A percentile compares a stretch with the other conserved stretches of the same genome.
Evolutionary conservation across 345 rosid species (phyloP).

Genomic region (Rubroshorea leprosula): DNA sequence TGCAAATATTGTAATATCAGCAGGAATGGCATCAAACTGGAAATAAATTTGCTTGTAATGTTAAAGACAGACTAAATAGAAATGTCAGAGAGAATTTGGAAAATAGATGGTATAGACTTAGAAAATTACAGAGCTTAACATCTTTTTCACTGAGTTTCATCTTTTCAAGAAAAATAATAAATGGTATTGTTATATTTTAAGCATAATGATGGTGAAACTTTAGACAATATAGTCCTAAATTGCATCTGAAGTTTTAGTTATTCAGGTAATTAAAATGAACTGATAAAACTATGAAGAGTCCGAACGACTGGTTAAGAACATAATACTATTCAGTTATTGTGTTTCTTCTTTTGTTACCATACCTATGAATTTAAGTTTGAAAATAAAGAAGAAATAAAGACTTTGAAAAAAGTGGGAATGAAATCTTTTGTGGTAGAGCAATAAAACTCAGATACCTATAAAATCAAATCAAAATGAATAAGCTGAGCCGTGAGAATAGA

Average conservation of each 20-base stretch:
- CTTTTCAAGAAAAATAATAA: conserved; percentile 78
- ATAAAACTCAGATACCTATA: too few relatives aligned
- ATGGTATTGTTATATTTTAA: neutral
- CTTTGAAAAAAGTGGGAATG: neutral
- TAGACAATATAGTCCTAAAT: neutral
- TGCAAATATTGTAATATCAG: conserved; percentile 89
- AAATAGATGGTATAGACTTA: conserved; percentile 26
- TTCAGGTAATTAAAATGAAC: neutral
- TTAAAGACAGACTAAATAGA: conserved; percentile 2
- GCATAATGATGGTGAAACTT: neutral
- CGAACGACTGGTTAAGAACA: neutral
- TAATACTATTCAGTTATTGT: neutral
- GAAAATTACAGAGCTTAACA: conserved; percentile 88
- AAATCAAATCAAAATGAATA: too few relatives aligned
- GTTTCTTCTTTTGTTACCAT: neutral
- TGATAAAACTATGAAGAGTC: neutral
- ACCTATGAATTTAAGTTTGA: neutral
- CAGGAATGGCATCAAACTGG: conserved; percentile 98
- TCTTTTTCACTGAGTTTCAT: conserved; percentile 72
- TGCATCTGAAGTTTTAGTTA: neutral
- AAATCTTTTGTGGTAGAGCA: too few relatives aligned
- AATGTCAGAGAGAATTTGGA: conserved; percentile 7
- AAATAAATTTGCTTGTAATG: conserved; percentile 10
- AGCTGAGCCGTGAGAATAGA: too few relatives aligned
- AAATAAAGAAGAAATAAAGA: neutral